Percentiles rank a stretch among this genome's conserved stretches.
Evolutionary conservation across 2,329 filamentous ascomycete species (phyloP).

Genomic region (Fusarium sp.): DNA sequence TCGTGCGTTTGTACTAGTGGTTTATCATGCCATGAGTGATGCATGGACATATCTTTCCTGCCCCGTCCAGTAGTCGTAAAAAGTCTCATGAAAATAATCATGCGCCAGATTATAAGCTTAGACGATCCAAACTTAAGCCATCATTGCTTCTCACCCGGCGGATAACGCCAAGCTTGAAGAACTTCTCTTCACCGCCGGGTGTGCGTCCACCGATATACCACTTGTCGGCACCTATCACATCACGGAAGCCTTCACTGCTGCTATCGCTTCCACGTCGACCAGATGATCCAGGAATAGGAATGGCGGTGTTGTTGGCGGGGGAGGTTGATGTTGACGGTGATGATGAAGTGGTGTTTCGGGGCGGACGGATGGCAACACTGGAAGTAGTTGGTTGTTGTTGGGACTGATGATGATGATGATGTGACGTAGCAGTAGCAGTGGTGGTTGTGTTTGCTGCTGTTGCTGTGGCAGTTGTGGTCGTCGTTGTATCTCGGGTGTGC

Average conservation of each 20-base stretch:
- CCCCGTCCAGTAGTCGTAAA: neutral
- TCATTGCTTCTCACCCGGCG: constrained; percentile 77
- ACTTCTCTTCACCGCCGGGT: constrained; percentile 78
- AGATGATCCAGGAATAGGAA: constrained; percentile 51
- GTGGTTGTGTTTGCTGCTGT: constrained; percentile 33
- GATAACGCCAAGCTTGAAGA: constrained; percentile 82
- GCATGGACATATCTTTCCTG: neutral
- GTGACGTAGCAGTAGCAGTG: constrained; percentile 32
- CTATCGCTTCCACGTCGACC: constrained; percentile 76
- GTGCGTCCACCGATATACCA: constrained; percentile 85
- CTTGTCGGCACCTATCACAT: constrained; percentile 75
- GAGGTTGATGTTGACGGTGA: constrained; percentile 28
- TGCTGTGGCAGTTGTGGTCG: constrained; percentile 31
- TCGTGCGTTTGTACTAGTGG: constrained; percentile 19
- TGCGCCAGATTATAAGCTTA: constrained; percentile 68
- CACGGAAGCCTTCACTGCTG: constrained; percentile 77
- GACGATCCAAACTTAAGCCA: constrained; percentile 74
- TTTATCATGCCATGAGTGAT: constrained; percentile 14
- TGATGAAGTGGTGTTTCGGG: constrained; percentile 33
- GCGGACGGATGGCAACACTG: constrained; percentile 43
- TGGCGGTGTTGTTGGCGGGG: constrained; percentile 40
- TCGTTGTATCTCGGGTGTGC: constrained; percentile 43
- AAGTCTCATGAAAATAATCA: neutral
- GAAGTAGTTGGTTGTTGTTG: constrained; percentile 39
- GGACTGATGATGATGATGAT: constrained; percentile 27